phyloP scores from a whole-genome alignment of 352 stramenopile species.

The Phytophthora fragariaefolia region DNA sequence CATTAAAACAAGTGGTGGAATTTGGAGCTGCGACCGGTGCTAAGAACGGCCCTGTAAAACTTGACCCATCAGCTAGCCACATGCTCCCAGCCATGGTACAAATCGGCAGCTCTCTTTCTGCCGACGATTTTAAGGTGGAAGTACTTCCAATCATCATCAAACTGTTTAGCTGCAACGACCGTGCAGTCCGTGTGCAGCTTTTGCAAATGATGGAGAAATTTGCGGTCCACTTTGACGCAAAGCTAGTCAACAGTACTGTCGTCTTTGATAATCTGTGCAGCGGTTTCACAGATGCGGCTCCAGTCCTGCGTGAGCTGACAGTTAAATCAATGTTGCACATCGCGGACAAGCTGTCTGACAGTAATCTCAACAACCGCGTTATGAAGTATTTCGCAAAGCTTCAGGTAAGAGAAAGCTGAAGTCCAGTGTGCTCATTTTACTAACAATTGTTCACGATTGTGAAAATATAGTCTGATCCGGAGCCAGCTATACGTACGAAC shows the following conservation, averaged over 20 bases:
- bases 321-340: slow-evolving; percentile 94
- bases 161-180: slow-evolving; percentile 93
- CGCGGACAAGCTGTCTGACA: slow-evolving; percentile 89
- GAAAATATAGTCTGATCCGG: slow-evolving; percentile 71
- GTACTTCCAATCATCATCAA: slow-evolving; percentile 91
- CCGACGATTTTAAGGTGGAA: slow-evolving; percentile 88
- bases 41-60: slow-evolving; percentile 72
- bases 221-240: slow-evolving; percentile 87
- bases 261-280: slow-evolving; percentile 93
- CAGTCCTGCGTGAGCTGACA: slow-evolving; percentile 90
- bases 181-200: slow-evolving; percentile 89
- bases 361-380: slow-evolving; percentile 92
- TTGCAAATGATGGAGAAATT: slow-evolving; percentile 94
- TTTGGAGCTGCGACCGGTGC: slow-evolving; percentile 64
- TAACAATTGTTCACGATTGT: not conserved
- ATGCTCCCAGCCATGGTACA: slow-evolving; percentile 91
- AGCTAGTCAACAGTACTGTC: slow-evolving; percentile 90
- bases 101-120: slow-evolving; percentile 76
- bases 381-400: slow-evolving; percentile 94
- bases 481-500: slow-evolving; percentile 93
- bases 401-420: slow-evolving; percentile 77
- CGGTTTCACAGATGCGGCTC: slow-evolving; percentile 90
- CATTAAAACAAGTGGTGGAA: slow-evolving; percentile 83
- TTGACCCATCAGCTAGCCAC: slow-evolving; percentile 87
- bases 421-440: not conserved